These are phyloP conservation scores for Friedmanniomyces simplex DNA, from an alignment of 495 filamentous ascomycete species.

Conservation along the genomic window DNA sequence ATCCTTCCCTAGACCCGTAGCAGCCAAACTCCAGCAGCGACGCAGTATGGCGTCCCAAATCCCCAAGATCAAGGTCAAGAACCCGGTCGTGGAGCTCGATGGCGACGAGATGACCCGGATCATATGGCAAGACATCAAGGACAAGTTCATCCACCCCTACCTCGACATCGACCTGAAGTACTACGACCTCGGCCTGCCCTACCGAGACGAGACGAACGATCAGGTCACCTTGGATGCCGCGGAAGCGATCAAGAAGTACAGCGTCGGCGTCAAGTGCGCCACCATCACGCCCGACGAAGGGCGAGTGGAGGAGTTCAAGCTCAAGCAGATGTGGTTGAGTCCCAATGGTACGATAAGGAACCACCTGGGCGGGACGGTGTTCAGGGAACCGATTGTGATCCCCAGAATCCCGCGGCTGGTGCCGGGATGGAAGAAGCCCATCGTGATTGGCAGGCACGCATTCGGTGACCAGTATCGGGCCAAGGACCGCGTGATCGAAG, in stretches of 20 bases:
- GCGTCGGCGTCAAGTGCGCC: conserved; percentile 96
- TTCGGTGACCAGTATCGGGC: conserved; percentile 98
- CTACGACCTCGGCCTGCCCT: conserved; percentile 91
- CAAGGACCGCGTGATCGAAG: conserved; percentile 72
- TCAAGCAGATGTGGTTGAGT: conserved; percentile 99
- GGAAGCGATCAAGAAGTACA: conserved; percentile 97
- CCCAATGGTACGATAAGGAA: conserved; percentile 98
- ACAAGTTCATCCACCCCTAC: conserved; percentile 62
- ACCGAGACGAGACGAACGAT: conserved; percentile 92
- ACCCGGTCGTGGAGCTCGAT: conserved; percentile 87
- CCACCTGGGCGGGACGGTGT: conserved; percentile 88
- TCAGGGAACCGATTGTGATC: conserved; percentile 97
- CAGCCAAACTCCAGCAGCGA: conserved; percentile 16
- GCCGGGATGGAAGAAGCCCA: conserved; percentile 94
- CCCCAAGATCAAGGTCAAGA: conserved; percentile 38
- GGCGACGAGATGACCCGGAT: conserved; percentile 99
- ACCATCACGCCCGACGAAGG: conserved; percentile 98
- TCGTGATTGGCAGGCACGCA: conserved; percentile 96
- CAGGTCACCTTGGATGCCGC: conserved; percentile 89
- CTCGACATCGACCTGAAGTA: conserved; percentile 97
- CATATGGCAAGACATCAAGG: conserved; percentile 97
- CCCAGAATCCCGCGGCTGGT: conserved; percentile 82
- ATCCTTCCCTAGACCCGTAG: conserved; percentile 13
- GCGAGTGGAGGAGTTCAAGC: conserved; percentile 90
- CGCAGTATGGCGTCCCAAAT: conserved; percentile 19